A percentile compares a stretch with the other conserved stretches of the same genome.
phyloP scores from a whole-genome alignment of 495 filamentous ascomycete genomes.

The Bacidia rubella region DNA sequence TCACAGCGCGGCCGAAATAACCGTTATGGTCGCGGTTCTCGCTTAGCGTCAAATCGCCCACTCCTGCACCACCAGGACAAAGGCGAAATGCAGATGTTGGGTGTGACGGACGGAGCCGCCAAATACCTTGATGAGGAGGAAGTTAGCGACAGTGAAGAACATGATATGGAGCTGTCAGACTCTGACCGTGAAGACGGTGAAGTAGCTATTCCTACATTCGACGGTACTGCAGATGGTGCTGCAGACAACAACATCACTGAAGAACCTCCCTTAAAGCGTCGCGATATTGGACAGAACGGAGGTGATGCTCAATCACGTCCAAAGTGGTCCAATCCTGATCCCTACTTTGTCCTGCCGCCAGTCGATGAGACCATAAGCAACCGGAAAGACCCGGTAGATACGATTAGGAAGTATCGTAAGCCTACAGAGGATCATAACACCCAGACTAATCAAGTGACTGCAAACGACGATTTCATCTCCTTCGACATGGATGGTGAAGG shows the following conservation, averaged over 20 bases:
- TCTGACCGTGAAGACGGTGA: constrained; percentile 32
- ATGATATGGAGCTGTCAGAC: constrained; percentile 47
- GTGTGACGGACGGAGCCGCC: constrained; percentile 17
- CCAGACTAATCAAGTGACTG: constrained; percentile 38
- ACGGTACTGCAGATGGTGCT: not conserved
- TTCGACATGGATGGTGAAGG: constrained; percentile 49
- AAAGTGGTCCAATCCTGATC: constrained; percentile 89
- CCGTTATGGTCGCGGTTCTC: constrained; percentile 16
- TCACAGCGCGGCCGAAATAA: not conserved
- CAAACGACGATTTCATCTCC: constrained; percentile 74
- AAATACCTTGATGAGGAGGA: constrained; percentile 39
- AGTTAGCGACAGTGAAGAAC: constrained; percentile 60
- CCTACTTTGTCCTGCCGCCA: constrained; percentile 72
- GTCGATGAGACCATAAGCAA: constrained; percentile 49
- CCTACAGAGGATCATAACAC: constrained; percentile 25
- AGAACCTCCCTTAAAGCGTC: constrained; percentile 35
- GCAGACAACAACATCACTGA: not conserved
- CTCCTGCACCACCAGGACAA: constrained; percentile 26
- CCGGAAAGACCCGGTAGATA: constrained; percentile 68
- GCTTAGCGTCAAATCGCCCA: constrained; percentile 32
- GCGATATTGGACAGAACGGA: constrained; percentile 34
- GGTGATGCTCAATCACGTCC: constrained; percentile 37
- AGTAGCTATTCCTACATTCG: constrained; percentile 5
- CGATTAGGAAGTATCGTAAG: constrained; percentile 75
- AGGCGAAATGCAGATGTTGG: constrained; percentile 27